Base-by-base conservation (phyloP, 257 asterid species). In the Petunia axillaris region DNA sequence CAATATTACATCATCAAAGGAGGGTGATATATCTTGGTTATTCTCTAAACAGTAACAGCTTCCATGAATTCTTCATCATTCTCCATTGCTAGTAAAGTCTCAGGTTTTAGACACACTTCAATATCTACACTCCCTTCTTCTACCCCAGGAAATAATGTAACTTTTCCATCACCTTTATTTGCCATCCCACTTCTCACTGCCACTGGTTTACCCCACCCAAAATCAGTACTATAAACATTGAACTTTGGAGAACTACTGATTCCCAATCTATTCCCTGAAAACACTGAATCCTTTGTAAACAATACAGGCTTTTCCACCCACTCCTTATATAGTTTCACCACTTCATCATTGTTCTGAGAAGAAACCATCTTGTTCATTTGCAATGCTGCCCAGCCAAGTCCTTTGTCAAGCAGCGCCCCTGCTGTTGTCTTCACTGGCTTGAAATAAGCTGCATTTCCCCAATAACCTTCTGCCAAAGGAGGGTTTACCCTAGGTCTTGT, bases 111-210 rank as follows among this genome's bases (percentile, higher is more conserved):
- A 74, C 92, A 91, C 39, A 71, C 85, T 70, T 87, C 91, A 50
- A 91, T 82, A 46, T 91, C 92, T 80, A 89, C n/a, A 54, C 92
- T 86, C 74, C 92, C 92, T 59, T 85, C 80, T 8, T 87, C 86
- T 36, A 40, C 16, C 1, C 90, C 88, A 0, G 85, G 36, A 2
- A 64, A 83, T 41, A 91, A 25, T 38, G 86, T 81, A 43, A 91
- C 74, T 90, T 87, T 87, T 9, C 93, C 91, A 3, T 86, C 84
- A 2, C 38, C 79, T 46, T 80, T 81, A 46, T 83, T 85, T 3
- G 85, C 88, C 40, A 14, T 50, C 3, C 95, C 95, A 75, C 87
- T 88, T 68, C 95, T 82, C 10, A 78, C 89, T 0, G 84, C 95
- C 71, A 83, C 75, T n/a, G 93, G 88, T 40, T 86, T 82, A 1